A percentile compares a stretch with the other conserved stretches of the same genome.
Evolutionary conservation across 257 asterid species (phyloP).

Genomic region (Forsythia viridissima): DNA sequence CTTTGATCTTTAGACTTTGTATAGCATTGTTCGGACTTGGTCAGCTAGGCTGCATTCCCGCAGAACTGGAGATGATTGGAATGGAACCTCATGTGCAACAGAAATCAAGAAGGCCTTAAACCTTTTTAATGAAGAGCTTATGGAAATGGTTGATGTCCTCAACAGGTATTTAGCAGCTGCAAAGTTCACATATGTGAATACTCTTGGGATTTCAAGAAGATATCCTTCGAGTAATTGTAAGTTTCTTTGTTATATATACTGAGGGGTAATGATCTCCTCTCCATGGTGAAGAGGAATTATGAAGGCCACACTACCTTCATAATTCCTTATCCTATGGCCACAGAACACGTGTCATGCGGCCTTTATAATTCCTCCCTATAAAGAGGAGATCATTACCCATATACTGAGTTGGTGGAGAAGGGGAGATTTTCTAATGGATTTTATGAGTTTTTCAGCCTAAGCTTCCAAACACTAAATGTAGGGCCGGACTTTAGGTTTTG

Average conservation of each 20-base stretch:
- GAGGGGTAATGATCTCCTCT: too few species aligned
- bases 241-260: too few species aligned
- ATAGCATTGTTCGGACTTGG: constrained; percentile 21
- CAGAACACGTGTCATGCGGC: too few species aligned
- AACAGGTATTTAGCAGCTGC: constrained; percentile 16
- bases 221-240: constrained; percentile 3
- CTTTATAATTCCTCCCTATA: too few species aligned
- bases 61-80: neutral
- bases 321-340: too few species aligned
- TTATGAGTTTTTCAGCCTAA: neutral
- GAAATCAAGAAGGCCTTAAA: neutral
- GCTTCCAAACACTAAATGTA: neutral
- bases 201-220: neutral
- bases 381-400: too few species aligned
- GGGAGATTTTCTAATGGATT: neutral
- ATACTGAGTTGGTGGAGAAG: too few species aligned
- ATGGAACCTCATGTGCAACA: neutral
- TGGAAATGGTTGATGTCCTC: constrained; percentile 7
- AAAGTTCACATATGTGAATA: constrained; percentile 14
- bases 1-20: neutral
- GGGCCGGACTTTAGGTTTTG: too few species aligned
- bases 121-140: constrained; percentile 12
- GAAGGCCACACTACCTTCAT: too few species aligned
- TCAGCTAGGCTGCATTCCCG: constrained; percentile 18
- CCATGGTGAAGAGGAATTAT: too few species aligned